Evolutionary conservation across 2,329 filamentous ascomycete species (phyloP).

Genomic region (Trichophyton rubrum): DNA sequence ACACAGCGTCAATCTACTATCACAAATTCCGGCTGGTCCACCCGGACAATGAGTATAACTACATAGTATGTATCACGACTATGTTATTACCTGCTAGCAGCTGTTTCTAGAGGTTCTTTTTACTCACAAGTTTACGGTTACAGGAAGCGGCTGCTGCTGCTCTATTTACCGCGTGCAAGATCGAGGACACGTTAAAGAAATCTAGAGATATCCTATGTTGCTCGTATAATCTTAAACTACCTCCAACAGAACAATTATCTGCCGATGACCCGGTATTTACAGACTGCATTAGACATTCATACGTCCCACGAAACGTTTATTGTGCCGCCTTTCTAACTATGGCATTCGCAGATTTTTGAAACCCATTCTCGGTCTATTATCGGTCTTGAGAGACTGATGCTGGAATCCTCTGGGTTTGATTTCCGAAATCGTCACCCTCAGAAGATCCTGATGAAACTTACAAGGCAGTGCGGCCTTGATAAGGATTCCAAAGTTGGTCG

Average conservation of each 20-base stretch:
- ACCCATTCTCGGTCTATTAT: conserved; percentile 67
- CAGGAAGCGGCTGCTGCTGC: conserved; percentile 78
- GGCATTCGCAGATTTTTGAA: conserved; percentile 58
- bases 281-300: background rate
- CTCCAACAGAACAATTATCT: conserved; percentile 53
- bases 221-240: conserved; percentile 69
- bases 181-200: conserved; percentile 96
- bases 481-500: conserved; percentile 26
- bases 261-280: conserved; percentile 65
- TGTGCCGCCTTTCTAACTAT: conserved; percentile 2
- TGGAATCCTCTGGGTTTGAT: conserved; percentile 87
- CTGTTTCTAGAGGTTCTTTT: conserved; percentile 3
- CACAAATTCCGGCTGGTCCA: conserved; percentile 85
- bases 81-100: background rate
- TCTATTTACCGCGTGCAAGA: conserved; percentile 88
- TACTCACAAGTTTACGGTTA: conserved; percentile 6
- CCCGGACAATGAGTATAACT: conserved; percentile 74
- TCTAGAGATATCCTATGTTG: conserved; percentile 85
- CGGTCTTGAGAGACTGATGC: conserved; percentile 78
- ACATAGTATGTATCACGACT: conserved; percentile 33
- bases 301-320: background rate
- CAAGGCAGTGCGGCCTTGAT: conserved; percentile 46
- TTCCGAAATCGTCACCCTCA: conserved; percentile 84
- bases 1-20: conserved; percentile 83
- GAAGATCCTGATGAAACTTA: conserved; percentile 68